Conservation (phyloP, 495 filamentous ascomycete genomes). For the Choiromyces venosus region DNA sequence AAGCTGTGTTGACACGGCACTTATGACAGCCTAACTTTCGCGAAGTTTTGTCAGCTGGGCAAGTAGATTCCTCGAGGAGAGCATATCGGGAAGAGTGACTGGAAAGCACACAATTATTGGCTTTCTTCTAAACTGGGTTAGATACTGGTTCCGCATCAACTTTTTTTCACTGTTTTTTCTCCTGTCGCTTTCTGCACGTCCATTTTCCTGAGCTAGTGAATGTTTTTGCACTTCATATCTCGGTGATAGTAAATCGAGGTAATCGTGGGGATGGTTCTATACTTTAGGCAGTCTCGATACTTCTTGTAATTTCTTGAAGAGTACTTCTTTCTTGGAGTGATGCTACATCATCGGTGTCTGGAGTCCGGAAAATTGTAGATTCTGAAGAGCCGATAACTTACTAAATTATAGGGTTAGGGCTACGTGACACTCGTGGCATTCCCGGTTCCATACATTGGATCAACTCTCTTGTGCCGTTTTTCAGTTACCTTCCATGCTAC, state of each 20-base stretch:
- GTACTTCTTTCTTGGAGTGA: not conserved
- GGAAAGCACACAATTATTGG: not conserved
- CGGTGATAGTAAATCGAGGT: not conserved
- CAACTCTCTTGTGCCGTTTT: not conserved
- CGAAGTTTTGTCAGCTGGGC: not conserved
- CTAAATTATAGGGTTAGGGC: not conserved
- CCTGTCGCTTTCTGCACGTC: not conserved
- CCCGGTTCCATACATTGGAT: not conserved
- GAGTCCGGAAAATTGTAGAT: not conserved
- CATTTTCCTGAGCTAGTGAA: not conserved
- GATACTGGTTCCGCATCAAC: not conserved
- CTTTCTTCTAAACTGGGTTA: not conserved
- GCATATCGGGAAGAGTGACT: not conserved
- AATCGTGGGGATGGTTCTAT: not conserved
- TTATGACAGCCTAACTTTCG: not conserved
- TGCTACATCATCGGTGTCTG: not conserved
- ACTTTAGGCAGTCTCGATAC: not conserved
- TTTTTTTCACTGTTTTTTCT: not conserved
- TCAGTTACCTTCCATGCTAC: not conserved
- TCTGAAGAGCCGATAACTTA: not conserved
- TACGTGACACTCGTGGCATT: not conserved
- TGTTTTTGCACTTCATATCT: not conserved
- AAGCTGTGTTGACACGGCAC: not conserved
- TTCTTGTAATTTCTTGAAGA: not conserved
- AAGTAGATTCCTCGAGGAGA: not conserved